Evolutionary conservation across 1,284 basidiomycete species (phyloP).

Genomic region (Trichosporon sp.): DNA sequence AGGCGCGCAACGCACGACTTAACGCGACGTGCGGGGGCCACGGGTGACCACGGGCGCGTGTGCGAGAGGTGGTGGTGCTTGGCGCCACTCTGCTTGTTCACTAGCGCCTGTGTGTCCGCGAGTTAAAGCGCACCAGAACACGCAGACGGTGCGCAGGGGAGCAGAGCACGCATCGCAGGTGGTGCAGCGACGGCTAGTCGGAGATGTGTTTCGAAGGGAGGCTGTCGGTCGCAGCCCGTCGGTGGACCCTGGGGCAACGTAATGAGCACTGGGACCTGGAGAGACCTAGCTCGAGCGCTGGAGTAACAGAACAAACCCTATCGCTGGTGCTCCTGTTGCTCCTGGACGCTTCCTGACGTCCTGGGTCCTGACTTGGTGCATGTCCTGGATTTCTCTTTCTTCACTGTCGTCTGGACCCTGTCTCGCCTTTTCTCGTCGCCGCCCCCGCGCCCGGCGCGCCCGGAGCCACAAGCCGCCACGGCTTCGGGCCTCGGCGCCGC

Average conservation of each 20-base stretch:
- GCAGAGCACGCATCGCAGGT: not conserved
- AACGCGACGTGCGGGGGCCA: not conserved
- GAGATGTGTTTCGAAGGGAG: not conserved
- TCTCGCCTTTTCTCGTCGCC: not conserved
- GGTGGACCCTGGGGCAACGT: not conserved
- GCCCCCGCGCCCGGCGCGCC: not conserved
- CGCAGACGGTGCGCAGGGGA: not conserved
- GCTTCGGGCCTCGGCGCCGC: not conserved
- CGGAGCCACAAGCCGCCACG: not conserved
- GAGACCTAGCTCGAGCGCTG: not conserved
- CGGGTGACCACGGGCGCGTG: not conserved
- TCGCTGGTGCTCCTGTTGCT: not conserved
- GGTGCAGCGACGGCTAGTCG: not conserved
- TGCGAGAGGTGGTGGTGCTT: not conserved
- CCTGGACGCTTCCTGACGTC: not conserved
- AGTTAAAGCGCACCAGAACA: not conserved
- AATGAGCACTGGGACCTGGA: not conserved
- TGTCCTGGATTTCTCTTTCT: constrained; percentile 4
- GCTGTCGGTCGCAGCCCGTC: not conserved
- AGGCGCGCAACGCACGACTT: not conserved
- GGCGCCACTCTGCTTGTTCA: not conserved
- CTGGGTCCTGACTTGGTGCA: not conserved
- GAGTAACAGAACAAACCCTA: constrained; percentile 2
- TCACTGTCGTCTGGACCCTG: not conserved
- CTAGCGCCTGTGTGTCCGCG: not conserved